These are phyloP conservation scores for Flaveria brownii DNA, from an alignment of 129 eudicot genomes.

Conservation along the genomic window DNA sequence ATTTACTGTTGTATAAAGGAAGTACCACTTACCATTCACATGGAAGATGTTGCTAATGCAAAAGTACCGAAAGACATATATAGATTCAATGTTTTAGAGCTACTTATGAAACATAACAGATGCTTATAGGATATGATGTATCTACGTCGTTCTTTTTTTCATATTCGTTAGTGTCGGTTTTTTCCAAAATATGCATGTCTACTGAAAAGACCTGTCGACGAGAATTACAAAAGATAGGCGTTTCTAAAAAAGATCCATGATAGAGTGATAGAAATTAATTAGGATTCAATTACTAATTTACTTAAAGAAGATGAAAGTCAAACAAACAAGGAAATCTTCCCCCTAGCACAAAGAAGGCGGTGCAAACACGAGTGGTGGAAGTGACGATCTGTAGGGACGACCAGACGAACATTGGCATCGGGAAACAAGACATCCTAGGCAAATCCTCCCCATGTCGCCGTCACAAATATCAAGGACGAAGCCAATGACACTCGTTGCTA, in stretches of 20 bases:
- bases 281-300: background rate
- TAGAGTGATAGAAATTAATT: too few species aligned
- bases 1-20: conserved; percentile 18
- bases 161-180: background rate
- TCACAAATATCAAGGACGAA: too few species aligned
- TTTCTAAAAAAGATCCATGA: background rate
- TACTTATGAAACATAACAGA: background rate
- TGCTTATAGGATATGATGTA: background rate
- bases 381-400: too few species aligned
- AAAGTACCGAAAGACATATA: conserved; percentile 20
- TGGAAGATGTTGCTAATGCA: conserved; percentile 15
- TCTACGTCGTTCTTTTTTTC: background rate
- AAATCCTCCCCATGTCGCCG: too few species aligned
- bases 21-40: conserved; percentile 29
- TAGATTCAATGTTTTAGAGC: conserved; percentile 4
- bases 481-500: too few species aligned
- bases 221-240: background rate
- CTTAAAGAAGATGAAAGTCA: too few species aligned
- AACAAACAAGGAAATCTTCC: too few species aligned
- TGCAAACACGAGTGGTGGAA: too few species aligned
- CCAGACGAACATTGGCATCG: too few species aligned
- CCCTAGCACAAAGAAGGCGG: too few species aligned
- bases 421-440: too few species aligned
- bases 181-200: background rate
- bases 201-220: background rate